These are phyloP conservation scores for Amoebophrya sp. DNA, from an alignment of 169 alveolate species.

Conservation along the genomic window DNA sequence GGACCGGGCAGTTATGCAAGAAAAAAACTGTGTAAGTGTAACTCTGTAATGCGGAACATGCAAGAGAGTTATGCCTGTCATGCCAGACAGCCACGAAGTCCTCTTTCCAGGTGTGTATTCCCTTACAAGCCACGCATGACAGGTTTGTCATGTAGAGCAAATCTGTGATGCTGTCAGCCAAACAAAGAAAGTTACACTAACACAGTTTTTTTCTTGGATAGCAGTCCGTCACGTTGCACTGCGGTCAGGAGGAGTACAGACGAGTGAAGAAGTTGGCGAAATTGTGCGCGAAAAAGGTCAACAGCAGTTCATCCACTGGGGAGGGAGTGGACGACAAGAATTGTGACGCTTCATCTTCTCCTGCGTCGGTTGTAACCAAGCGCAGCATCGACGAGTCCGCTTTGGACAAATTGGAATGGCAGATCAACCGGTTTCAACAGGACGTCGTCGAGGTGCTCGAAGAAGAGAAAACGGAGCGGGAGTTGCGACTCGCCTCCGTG, in stretches of 20 bases:
- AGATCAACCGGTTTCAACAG: neutral
- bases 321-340: too few relatives aligned
- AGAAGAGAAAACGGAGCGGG: conserved; percentile 40
- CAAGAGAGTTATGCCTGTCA: too few relatives aligned
- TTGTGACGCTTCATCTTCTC: neutral
- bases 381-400: neutral
- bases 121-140: too few relatives aligned
- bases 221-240: neutral
- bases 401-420: neutral
- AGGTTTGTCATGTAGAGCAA: neutral
- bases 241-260: neutral
- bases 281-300: neutral
- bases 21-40: too few relatives aligned
- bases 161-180: neutral
- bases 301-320: neutral
- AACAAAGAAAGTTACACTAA: too few relatives aligned
- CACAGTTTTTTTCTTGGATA: too few relatives aligned
- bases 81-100: too few relatives aligned
- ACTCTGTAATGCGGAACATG: conserved; percentile 32
- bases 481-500: conserved; percentile 40
- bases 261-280: neutral
- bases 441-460: conserved; percentile 20
- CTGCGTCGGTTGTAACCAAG: neutral
- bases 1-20: conserved; percentile 63
- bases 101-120: too few relatives aligned